Evolutionary conservation across 495 filamentous ascomycete genomes (phyloP), one percentile per base, ranked within the genome.

Genomic region (Penicillium silybi): DNA sequence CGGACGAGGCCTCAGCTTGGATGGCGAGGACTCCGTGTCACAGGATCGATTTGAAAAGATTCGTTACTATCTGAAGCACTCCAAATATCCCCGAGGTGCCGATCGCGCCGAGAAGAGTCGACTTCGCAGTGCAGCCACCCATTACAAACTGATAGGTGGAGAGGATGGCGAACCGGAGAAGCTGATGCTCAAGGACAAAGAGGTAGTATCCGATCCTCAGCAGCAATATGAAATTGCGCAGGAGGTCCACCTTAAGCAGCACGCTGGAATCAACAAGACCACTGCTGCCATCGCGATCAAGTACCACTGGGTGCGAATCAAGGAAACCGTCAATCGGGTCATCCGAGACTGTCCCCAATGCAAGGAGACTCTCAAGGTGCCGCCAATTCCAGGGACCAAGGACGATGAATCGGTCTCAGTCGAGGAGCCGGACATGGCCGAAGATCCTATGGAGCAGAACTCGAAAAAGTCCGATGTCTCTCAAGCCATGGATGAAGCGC

Each of bases 11-110:
- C 80, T 98, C 15, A 84, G 82, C 9, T 71, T 79, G 4, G 84
- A 85, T 45, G 85, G 84, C 52, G 91, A 95, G 59, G 90, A 96
- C 65, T 89, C 87, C 59, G 87, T 95, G 58, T 91, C 87, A 64
- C 92, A 96, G 78, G 92, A 97, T 69, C 88, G 93, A 53, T 97
- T 97, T 75, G 92, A 97, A 73, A 98, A 97, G 73, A 98, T 98
- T 61, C 85, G 88, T 50, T 97, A 89, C 71, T 98, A 98, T 73
- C 84, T 98, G 58, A 95, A 95, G 64, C 89, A 90, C 68, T 85
- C 85, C 61, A 92, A 92, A 69, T 97, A 98, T 68, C 93, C 93
- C 27, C 82, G 86, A 52, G 93, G 92, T 39, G 89, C 91, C 52
- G 92, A 97, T 72, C 86, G 93, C 42, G 91, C 92, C 41, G 92